phyloP scores from a whole-genome alignment of 371 early-diverging fungal species.

The Basidiobolus meristosporus region DNA sequence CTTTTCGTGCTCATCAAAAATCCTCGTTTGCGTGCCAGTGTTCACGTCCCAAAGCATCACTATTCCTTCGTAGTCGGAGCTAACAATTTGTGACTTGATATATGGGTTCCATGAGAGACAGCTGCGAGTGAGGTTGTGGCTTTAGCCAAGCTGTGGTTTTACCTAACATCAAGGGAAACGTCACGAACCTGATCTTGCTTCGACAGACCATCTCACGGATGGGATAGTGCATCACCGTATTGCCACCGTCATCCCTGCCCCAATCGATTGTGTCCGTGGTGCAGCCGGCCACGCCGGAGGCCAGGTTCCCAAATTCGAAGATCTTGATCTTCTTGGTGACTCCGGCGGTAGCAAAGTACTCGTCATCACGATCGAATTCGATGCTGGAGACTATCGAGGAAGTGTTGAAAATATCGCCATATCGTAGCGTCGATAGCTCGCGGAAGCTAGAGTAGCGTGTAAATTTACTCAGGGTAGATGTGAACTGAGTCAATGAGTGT shows the following conservation, averaged over 20 bases:
- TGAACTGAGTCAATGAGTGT: constrained; percentile 18
- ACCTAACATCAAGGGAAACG: background rate
- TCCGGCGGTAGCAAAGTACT: constrained; percentile 84
- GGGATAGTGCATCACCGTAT: constrained; percentile 32
- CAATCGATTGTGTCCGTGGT: background rate
- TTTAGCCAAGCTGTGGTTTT: no score
- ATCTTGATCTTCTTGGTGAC: constrained; percentile 80
- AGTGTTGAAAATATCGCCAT: constrained; percentile 39
- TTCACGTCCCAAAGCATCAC: constrained; percentile 70
- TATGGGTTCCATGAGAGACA: constrained; percentile 79
- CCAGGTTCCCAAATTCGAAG: constrained; percentile 35
- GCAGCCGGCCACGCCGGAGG: no score
- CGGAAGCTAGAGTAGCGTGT: constrained; percentile 38
- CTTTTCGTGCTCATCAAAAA: constrained; percentile 71
- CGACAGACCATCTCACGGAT: constrained; percentile 30
- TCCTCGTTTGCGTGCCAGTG: constrained; percentile 28
- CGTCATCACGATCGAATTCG: constrained; percentile 80
- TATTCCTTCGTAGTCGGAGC: constrained; percentile 78
- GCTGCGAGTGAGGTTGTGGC: constrained; percentile 14
- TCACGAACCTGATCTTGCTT: constrained; percentile 25
- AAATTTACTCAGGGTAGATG: constrained; percentile 41
- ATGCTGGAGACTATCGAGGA: constrained; percentile 79
- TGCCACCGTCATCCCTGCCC: constrained; percentile 9
- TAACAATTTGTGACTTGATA: constrained; percentile 55
- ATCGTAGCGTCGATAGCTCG: constrained; percentile 51